A percentile compares a stretch with the other conserved stretches of the same genome.
Conservation (phyloP, 305 asterid species). For the Withania somnifera region DNA sequence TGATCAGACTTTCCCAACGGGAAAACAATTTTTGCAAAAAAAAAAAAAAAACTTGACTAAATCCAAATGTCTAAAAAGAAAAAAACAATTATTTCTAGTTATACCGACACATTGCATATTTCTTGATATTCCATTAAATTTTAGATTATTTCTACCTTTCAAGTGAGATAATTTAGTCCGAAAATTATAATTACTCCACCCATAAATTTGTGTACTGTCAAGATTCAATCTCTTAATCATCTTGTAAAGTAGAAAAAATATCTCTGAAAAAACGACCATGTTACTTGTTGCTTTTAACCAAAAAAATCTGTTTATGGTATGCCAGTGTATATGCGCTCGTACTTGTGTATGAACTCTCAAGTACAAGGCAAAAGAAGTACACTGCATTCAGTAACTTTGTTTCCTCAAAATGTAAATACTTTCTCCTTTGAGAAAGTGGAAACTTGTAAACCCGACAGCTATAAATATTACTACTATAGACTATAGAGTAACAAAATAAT, state of each 20-base stretch:
- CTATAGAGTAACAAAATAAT: not conserved
- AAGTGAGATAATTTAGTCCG: not conserved
- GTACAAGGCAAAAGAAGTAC: not conserved
- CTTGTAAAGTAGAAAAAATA: not conserved
- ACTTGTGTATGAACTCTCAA: not conserved
- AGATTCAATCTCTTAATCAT: slow-evolving; percentile 25
- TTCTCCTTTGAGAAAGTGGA: not conserved
- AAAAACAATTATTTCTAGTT: no score
- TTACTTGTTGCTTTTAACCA: not conserved
- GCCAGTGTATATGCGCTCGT: not conserved
- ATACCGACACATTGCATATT: no score
- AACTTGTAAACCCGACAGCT: not conserved
- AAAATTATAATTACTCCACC: not conserved
- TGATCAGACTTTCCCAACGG: not conserved
- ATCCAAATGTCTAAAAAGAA: no score
- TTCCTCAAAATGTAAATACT: not conserved
- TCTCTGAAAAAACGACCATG: not conserved
- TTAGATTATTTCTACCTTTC: not conserved
- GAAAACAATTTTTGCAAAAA: not conserved
- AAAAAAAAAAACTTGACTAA: not conserved
- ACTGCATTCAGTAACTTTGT: not conserved
- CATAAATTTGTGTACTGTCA: not conserved
- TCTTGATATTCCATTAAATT: not conserved
- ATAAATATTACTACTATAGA: not conserved
- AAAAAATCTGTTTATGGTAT: not conserved